Evolutionary conservation across 2,329 filamentous ascomycete species (phyloP), one percentile per base, ranked within the genome.

Genomic region (Verticillium nubilum): DNA sequence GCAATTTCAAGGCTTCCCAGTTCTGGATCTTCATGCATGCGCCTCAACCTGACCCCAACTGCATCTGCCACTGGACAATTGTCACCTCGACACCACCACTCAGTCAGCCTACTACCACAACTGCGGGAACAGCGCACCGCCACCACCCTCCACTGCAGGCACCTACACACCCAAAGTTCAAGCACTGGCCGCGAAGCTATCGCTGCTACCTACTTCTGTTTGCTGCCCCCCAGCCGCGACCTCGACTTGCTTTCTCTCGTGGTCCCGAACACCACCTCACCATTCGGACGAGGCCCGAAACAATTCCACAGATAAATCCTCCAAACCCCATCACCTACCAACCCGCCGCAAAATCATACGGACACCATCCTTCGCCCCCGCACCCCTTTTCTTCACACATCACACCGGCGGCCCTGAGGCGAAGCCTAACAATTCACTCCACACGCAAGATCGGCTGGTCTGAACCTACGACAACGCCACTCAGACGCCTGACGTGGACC

Each of bases 401-500:
- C 9, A 3, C 37, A 25, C 19, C 37, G 10, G n/a, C 19, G n/a
- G 5, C 37, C 19, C 37, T 15, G 15, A 37, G 33, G 33, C 33
- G n/a, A 37, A 37, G 33, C 47, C 25, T 28, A 53, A 53, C 42
- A 53, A 6, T 5, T n/a, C 9, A 12, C 42, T 53, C 25, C 13
- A 10, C 52, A 28, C 50, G 12, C n/a, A 13, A 6, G 26, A 53
- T 53, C 26, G 13, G 19, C 52, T 53, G 26, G 52, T 53, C 52
- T 53, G 52, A 53, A 53, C 52, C 10, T 31, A 25, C 53, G 17
- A 28, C 15, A 35, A 15, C 47, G 15, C 27, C 23, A 0, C 55
- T 37, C 59, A 56, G 31, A 50, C 56, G 28, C 56, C 13, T 27
- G 25, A 58, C 31, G 35, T 58, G 56, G 58, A 50, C 50, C 59